A percentile compares a stretch with the other conserved stretches of the same genome.
Conservation (phyloP, 805 yeast species). For the Tetrapisispora phaffii region DNA sequence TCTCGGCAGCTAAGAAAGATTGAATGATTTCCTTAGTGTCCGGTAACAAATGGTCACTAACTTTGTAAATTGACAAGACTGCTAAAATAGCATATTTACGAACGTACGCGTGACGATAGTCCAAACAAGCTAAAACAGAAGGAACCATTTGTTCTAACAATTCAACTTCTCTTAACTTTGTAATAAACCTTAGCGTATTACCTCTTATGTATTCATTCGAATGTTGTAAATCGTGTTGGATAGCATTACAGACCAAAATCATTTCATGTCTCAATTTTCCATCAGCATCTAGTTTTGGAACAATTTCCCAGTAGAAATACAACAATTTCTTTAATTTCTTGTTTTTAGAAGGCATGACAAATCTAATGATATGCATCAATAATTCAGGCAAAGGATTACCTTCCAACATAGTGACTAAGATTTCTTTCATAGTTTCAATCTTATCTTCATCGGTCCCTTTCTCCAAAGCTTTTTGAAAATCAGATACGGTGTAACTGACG, state of each 20-base stretch:
- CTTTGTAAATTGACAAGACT: slow-evolving; percentile 68
- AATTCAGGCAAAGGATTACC: slow-evolving; percentile 89
- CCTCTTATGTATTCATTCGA: slow-evolving; percentile 97
- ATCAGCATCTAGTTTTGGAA: slow-evolving; percentile 77
- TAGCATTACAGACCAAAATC: slow-evolving; percentile 96
- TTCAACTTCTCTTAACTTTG: slow-evolving; percentile 87
- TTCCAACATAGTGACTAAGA: slow-evolving; percentile 76
- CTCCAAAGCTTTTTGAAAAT: slow-evolving; percentile 70
- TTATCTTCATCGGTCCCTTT: slow-evolving; percentile 83
- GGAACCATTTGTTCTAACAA: slow-evolving; percentile 92
- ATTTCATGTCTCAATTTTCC: slow-evolving; percentile 96
- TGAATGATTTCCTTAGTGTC: slow-evolving; percentile 85
- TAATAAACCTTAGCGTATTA: slow-evolving; percentile 81
- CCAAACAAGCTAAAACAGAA: slow-evolving; percentile 79
- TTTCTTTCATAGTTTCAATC: slow-evolving; percentile 80
- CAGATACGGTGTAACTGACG: slow-evolving; percentile 52
- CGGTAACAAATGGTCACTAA: slow-evolving; percentile 79
- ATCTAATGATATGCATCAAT: slow-evolving; percentile 93
- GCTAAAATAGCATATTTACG: slow-evolving; percentile 96
- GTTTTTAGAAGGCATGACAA: slow-evolving; percentile 90
- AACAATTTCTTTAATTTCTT: slow-evolving; percentile 86
- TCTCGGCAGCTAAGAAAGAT: slow-evolving; percentile 66
- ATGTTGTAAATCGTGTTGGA: slow-evolving; percentile 93
- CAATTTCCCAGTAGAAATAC: slow-evolving; percentile 96
- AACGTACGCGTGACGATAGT: slow-evolving; percentile 95